These are phyloP conservation scores for Clarireedia homoeocarpa DNA, from an alignment of 2,329 filamentous ascomycete species.

Conservation along the genomic window DNA sequence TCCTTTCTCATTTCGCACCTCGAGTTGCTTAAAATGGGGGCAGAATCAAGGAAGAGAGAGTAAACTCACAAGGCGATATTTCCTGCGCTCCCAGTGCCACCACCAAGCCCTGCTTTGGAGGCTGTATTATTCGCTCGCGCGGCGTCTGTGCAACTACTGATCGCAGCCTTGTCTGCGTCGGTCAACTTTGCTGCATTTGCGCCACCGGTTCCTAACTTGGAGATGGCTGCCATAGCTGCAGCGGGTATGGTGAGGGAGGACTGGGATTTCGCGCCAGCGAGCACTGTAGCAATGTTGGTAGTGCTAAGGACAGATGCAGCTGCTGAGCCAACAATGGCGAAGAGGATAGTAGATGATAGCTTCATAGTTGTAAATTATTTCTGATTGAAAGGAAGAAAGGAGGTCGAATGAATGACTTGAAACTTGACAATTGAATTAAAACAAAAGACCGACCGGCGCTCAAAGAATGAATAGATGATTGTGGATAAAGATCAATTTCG, in stretches of 20 bases:
- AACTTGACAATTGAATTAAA: not conserved
- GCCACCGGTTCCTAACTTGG: conserved; percentile 19
- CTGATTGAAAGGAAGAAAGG: not conserved
- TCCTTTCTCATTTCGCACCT: not conserved
- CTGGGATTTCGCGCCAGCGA: conserved; percentile 14
- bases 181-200: conserved; percentile 11
- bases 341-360: conserved; percentile 5
- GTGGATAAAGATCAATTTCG: not conserved
- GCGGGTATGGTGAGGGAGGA: conserved; percentile 16
- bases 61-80: conserved; percentile 18
- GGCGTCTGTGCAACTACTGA: conserved; percentile 12
- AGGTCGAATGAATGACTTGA: not conserved
- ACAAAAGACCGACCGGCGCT: conserved; percentile 13
- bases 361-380: conserved; percentile 11
- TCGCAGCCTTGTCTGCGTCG: conserved; percentile 15
- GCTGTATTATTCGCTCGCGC: conserved; percentile 18
- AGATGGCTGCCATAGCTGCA: conserved; percentile 19
- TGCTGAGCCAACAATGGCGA: conserved; percentile 10
- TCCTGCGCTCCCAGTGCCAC: conserved; percentile 14
- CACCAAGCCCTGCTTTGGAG: conserved; percentile 14
- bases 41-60: not conserved
- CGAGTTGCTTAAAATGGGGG: too few species aligned
- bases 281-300: conserved; percentile 19
- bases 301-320: conserved; percentile 17
- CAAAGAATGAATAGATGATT: conserved; percentile 8